Evolutionary conservation across 192 early-diverging fungal genomes (phyloP).

Genomic region (Mortierella alpina): DNA sequence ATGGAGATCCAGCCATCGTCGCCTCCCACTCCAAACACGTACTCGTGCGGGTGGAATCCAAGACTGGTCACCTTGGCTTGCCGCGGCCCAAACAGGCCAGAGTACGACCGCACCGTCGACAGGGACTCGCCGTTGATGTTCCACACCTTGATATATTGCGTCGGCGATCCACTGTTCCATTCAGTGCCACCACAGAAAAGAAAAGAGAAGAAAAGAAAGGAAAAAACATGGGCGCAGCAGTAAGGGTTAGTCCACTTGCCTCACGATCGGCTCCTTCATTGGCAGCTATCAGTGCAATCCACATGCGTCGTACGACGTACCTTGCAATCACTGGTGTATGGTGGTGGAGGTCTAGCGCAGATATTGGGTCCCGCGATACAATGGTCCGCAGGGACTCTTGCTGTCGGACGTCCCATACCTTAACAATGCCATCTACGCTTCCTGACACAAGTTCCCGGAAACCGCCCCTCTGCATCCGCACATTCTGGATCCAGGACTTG

Average conservation of each 20-base stretch:
- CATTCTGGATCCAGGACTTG: slow-evolving; percentile 66
- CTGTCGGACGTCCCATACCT: slow-evolving; percentile 71
- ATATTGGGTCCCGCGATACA: slow-evolving; percentile 48
- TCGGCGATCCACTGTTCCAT: slow-evolving; percentile 37
- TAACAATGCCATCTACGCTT: slow-evolving; percentile 65
- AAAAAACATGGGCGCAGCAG: not conserved
- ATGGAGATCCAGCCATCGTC: slow-evolving; percentile 57
- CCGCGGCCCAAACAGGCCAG: slow-evolving; percentile 68
- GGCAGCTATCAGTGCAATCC: too few species aligned
- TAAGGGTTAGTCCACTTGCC: not conserved
- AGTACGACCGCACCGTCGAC: slow-evolving; percentile 61
- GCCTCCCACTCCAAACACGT: slow-evolving; percentile 63
- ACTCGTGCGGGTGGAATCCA: slow-evolving; percentile 76
- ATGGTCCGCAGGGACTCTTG: slow-evolving; percentile 57
- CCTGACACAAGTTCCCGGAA: slow-evolving; percentile 75
- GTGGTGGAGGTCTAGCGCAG: slow-evolving; percentile 69
- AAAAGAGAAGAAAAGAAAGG: slow-evolving; percentile 6
- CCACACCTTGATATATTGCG: slow-evolving; percentile 68
- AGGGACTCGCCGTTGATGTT: slow-evolving; percentile 60
- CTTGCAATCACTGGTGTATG: slow-evolving; percentile 68
- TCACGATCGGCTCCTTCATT: too few species aligned
- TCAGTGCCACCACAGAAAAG: not conserved
- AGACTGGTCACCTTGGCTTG: slow-evolving; percentile 64
- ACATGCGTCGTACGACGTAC: slow-evolving; percentile 38
- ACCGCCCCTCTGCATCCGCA: slow-evolving; percentile 64